Percentiles rank a stretch among this genome's conserved stretches.
Conservation (phyloP, 257 asterid genomes). For the Handroanthus guayacan region DNA sequence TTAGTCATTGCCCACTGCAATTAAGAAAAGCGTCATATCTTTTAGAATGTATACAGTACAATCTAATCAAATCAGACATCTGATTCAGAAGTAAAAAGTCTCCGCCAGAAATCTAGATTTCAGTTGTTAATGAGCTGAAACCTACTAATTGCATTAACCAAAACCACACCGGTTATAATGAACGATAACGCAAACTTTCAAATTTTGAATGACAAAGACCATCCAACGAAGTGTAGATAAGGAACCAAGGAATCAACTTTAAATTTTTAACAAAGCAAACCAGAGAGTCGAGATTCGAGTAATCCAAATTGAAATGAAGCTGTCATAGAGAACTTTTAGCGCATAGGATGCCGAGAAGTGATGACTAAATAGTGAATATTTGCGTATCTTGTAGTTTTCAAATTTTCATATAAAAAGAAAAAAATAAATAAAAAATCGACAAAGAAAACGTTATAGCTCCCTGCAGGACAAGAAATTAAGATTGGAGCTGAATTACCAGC, state of each 20-base stretch:
- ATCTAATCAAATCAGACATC: background rate
- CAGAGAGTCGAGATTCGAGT: background rate
- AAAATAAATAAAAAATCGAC: background rate
- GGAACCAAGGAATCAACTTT: background rate
- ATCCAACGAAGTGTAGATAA: background rate
- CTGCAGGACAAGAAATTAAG: background rate
- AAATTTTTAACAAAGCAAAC: background rate
- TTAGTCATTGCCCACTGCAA: background rate
- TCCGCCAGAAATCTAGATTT: background rate
- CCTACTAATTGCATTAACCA: background rate
- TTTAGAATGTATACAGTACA: background rate
- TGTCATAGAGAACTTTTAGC: background rate
- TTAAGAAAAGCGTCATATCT: background rate
- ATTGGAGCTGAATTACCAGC: background rate
- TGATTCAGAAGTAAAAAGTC: background rate
- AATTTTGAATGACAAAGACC: background rate
- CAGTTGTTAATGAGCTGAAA: background rate
- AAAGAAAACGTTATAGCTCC: background rate
- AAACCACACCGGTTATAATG: background rate
- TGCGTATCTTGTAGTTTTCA: background rate
- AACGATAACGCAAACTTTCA: background rate
- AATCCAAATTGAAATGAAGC: background rate
- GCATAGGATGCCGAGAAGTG: background rate
- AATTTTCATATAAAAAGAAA: background rate
- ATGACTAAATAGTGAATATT: background rate